Base-by-base conservation (phyloP, 805 yeast genomes). In the Candida namnaoensis region DNA sequence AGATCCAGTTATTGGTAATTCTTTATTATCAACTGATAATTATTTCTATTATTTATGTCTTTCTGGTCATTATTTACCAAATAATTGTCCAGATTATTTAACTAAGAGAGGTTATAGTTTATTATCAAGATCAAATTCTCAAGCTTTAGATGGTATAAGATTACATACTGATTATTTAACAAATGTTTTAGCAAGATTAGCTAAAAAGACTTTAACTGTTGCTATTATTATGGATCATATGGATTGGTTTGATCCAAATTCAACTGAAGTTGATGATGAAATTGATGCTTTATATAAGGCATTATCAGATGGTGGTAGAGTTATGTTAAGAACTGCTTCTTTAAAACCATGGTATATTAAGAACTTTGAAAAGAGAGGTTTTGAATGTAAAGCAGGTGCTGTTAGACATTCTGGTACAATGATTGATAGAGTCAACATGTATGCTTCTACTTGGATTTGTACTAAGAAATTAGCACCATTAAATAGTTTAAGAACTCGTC, bases 211-310 rank as follows among this genome's bases (percentile, higher is more conserved):
- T 10, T 69, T 85, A 36, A 79, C 90, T 5, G 79, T 81, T 50
- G 91, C 91, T 30, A 75, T 85, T 35, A 82, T 85, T 41, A 85
- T 85, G 95, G 95, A 85, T 60, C 95, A 85, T 60, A 83, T 86
- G 93, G 95, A 86, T 62, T 85, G 95, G 95, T 85, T 85, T 56
- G 80, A 80, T 50, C 80, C 85, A 33, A 57, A 67, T 13, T 82
- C 81, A 8, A 53, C 53, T 3, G 88, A 82, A 19, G 90, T 87
- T 11, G 63, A 70, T 38, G 68, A 71, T 36, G 95, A 86, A 58
- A 78, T 86, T 47, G 56, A 67, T 32, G 85, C 87, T 0, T 66
- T 86, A 37, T 69, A 70, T 56, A 67, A 71, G 39, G 82, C 88
- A 15, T 66, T 85, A 39, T 72, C 74, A 10, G 70, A 72, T 26